Conservation (phyloP, 129 eudicot species). For the Saposhnikovia divaricata region DNA sequence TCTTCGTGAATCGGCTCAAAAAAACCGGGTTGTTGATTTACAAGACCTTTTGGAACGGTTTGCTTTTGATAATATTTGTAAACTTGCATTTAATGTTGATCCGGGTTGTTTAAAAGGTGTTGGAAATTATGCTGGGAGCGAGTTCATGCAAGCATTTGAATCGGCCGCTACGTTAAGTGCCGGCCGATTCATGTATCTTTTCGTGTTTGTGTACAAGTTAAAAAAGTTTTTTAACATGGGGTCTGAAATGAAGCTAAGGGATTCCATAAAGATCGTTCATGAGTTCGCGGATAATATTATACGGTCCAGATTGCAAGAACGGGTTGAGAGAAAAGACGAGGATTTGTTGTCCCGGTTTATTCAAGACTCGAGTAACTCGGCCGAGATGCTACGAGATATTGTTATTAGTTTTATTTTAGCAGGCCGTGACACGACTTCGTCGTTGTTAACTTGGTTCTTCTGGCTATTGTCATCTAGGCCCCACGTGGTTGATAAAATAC, state of each 20-base stretch:
- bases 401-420: slow-evolving; percentile 71
- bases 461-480: slow-evolving; percentile 54
- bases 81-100: slow-evolving; percentile 65
- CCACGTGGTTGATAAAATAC: slow-evolving; percentile 36
- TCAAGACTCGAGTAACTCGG: slow-evolving; percentile 32
- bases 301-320: slow-evolving; percentile 35
- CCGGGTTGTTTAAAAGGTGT: slow-evolving; percentile 60
- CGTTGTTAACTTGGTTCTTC: slow-evolving; percentile 73
- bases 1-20: slow-evolving; percentile 23
- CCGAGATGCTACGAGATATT: slow-evolving; percentile 39
- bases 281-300: slow-evolving; percentile 62
- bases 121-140: slow-evolving; percentile 26
- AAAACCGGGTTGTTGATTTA: slow-evolving; percentile 34
- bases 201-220: slow-evolving; percentile 21
- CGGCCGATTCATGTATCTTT: slow-evolving; percentile 45
- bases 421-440: slow-evolving; percentile 78
- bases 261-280: slow-evolving; percentile 48
- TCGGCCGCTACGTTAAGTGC: slow-evolving; percentile 56
- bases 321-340: slow-evolving; percentile 23
- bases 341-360: slow-evolving; percentile 76
- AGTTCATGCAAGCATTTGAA: slow-evolving; percentile 80
- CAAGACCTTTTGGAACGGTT: slow-evolving; percentile 71
- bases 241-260: slow-evolving; percentile 34
- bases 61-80: slow-evolving; percentile 77
- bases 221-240: slow-evolving; percentile 42